Evolutionary conservation across 2,329 filamentous ascomycete species (phyloP), one percentile per base, ranked within the genome.

Genomic region (Fusarium agapanthi): DNA sequence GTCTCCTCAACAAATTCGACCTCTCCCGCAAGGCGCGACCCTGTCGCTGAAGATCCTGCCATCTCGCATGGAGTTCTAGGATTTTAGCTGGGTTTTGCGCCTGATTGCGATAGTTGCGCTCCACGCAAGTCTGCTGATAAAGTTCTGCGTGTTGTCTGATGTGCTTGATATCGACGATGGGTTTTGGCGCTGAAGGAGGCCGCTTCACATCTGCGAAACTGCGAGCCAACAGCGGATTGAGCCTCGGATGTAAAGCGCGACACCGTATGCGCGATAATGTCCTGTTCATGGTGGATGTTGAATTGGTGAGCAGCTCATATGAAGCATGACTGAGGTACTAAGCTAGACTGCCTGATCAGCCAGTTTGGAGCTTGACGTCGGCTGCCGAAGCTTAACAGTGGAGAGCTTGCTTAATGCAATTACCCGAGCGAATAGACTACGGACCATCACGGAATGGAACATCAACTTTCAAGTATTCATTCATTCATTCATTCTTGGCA

Each of bases 61-160:
- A 90, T 81, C 87, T 80, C n/a, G 84, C 82, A 75, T 89, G 88
- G 14, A 92, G 83, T 14, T 80, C 80, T 59, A 84, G 82, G 75
- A 93, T 92, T 60, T 83, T 86, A 14, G 83, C 80, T 0, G 91
- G 89, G 75, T 90, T 86, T 20, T 81, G 77, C 41, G 87, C 84
- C 72, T 89, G 88, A 32, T 81, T 75, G 65, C 80, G 86, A 83
- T 98, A 98, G 81, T 98, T 98, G 75, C 96, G 91, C 74, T 95
- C 91, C 67, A 92, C 80, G 82, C 94, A 97, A 79, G 97, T 98
- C 74, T 92, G 86, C 75, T 92, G 88, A 85, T 98, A 93, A 22
- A 97, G 87, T 20, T 91, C 89, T 22, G 93, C 90, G 82, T 97
- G 93, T 78, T 94, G 89, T 65, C 95, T 95, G 80, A 99, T 97